Base-by-base conservation (phyloP, 1,139 yeast genomes). In the Yamadazyma conglobata region DNA sequence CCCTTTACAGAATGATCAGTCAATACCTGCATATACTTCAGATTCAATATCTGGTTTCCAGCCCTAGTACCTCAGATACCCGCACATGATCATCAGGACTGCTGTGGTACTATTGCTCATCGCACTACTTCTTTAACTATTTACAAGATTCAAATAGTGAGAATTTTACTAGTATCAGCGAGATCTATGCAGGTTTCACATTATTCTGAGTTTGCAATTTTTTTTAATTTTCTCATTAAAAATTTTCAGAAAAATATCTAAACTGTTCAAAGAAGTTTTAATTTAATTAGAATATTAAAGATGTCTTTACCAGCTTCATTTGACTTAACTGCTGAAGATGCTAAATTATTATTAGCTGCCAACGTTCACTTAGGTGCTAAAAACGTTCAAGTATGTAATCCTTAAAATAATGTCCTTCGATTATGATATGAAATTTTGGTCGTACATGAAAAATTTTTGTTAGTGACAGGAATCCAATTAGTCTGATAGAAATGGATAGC, bases 341-440 rank as follows among this genome's bases (percentile, higher is more conserved):
- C 96, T 78, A 93, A 91, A 82, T 87, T 91, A 71, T 83, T 93
- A 76, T 83, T 93, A 77, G 97, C 99, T 70, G 99, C 99, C 71
- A 91, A 91, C 87, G 91, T 84, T 62, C 99, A 93, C 82, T 85
- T 91, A 72, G 99, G 99, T 71, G 82, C 97, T 68, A 91, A 91
- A 88, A 93, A 93, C 87, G 95, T 91, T 69, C 96, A 91, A 78
- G 93, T 81, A 79, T 72, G 86, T 77, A 39, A n/a, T n/a, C n/a
- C n/a, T n/a, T n/a, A n/a, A n/a, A n/a, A n/a, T n/a, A n/a, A n/a
- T n/a, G n/a, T n/a, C n/a, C n/a, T n/a, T n/a, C n/a, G n/a, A n/a
- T n/a, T n/a, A n/a, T n/a, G n/a, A n/a, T n/a, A n/a, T n/a, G n/a
- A n/a, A n/a, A n/a, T n/a, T n/a, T n/a, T n/a, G n/a, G n/a, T n/a